phyloP scores from a whole-genome alignment of 257 asterid genomes.

The Primulina eburnea region DNA sequence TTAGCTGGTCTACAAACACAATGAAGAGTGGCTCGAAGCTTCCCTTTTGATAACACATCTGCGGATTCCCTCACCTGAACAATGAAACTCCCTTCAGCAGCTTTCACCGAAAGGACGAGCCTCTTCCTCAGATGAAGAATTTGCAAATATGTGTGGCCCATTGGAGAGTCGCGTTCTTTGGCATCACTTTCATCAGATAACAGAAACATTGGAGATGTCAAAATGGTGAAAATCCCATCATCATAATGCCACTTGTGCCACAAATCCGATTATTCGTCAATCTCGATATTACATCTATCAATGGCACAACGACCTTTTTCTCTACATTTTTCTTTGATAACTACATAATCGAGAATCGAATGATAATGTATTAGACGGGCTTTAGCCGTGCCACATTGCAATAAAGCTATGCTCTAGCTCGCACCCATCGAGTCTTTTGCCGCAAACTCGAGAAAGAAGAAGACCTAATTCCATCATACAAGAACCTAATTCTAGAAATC shows the following conservation, averaged over 20 bases:
- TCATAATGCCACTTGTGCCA: constrained; percentile 66
- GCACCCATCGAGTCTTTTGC: constrained; percentile 29
- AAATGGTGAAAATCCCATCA: constrained; percentile 46
- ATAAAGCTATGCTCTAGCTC: constrained; percentile 44
- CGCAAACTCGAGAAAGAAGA: constrained; percentile 41
- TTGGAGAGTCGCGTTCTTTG: constrained; percentile 26
- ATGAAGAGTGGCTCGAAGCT: constrained; percentile 48
- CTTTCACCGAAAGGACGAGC: constrained; percentile 28
- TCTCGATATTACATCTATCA: background rate
- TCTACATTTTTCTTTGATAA: constrained; percentile 30
- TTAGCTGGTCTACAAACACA: constrained; percentile 40
- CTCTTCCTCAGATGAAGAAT: constrained; percentile 27
- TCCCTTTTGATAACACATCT: constrained; percentile 44
- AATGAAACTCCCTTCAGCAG: constrained; percentile 40
- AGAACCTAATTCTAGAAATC: constrained; percentile 34
- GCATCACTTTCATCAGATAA: constrained; percentile 21
- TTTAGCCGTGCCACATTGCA: constrained; percentile 45
- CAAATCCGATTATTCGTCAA: constrained; percentile 22
- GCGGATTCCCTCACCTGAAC: constrained; percentile 60
- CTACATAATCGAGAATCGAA: constrained; percentile 31
- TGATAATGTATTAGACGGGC: constrained; percentile 55
- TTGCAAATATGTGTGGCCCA: constrained; percentile 40
- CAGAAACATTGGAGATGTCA: constrained; percentile 45
- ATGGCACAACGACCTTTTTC: constrained; percentile 22
- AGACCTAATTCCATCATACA: background rate